Conservation (phyloP, 352 stramenopile species). For the Lagenidium giganteum region DNA sequence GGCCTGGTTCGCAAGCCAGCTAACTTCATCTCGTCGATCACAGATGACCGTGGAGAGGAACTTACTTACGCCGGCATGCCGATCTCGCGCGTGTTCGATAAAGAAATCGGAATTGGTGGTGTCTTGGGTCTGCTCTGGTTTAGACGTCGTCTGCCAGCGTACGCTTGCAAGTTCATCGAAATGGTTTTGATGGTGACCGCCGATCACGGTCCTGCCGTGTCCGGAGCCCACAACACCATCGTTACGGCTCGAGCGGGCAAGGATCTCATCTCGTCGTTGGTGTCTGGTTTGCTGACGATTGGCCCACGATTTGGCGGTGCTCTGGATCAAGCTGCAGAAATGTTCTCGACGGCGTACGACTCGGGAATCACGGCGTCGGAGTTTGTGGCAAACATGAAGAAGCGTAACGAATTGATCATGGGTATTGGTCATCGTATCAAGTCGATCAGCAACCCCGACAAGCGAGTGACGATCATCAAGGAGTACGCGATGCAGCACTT, state of each 20-base stretch:
- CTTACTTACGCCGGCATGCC: constrained; percentile 92
- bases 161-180: constrained; percentile 96
- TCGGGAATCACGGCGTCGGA: constrained; percentile 79
- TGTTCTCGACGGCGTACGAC: constrained; percentile 91
- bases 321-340: constrained; percentile 91
- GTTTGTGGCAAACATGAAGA: constrained; percentile 94
- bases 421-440: constrained; percentile 97
- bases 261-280: constrained; percentile 95
- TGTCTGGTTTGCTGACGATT: constrained; percentile 95
- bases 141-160: constrained; percentile 85
- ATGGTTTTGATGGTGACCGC: constrained; percentile 98
- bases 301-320: constrained; percentile 95
- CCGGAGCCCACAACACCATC: constrained; percentile 97
- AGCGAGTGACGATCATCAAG: constrained; percentile 96
- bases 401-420: constrained; percentile 96
- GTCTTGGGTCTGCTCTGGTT: constrained; percentile 96
- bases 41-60: constrained; percentile 96
- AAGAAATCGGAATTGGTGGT: constrained; percentile 92
- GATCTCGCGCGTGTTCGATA: constrained; percentile 94
- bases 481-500: constrained; percentile 94
- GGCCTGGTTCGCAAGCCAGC: constrained; percentile 95
- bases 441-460: constrained; percentile 94
- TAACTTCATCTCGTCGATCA: constrained; percentile 98
- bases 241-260: constrained; percentile 93
- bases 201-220: constrained; percentile 95